Conservation (phyloP, 768 basidiomycete species). For the Russula vinacea region DNA sequence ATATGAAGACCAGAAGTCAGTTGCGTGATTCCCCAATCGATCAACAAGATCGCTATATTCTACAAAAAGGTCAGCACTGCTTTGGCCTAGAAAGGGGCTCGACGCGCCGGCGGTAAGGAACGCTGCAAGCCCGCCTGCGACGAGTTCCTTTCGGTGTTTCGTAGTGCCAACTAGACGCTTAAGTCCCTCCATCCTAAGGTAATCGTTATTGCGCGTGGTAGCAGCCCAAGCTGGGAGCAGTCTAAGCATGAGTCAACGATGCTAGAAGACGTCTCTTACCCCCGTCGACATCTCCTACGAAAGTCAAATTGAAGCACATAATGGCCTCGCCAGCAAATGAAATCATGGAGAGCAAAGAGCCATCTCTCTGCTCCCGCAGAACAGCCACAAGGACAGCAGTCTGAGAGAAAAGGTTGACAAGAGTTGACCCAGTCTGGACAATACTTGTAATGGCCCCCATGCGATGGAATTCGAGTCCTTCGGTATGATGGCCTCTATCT, state of each 20-base stretch:
- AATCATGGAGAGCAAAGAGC: slow-evolving; percentile 54
- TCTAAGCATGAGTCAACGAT: background rate
- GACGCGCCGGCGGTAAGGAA: slow-evolving; percentile 47
- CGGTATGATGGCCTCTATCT: slow-evolving; percentile 54
- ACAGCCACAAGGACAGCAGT: slow-evolving; percentile 57
- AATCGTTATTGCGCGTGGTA: slow-evolving; percentile 61
- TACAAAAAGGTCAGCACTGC: background rate
- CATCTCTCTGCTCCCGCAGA: slow-evolving; percentile 62
- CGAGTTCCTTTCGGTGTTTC: slow-evolving; percentile 67
- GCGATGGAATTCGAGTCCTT: slow-evolving; percentile 46
- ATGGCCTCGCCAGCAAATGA: slow-evolving; percentile 53
- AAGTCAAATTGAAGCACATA: slow-evolving; percentile 36
- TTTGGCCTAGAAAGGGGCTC: background rate
- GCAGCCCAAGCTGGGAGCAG: slow-evolving; percentile 61
- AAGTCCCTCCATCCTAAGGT: slow-evolving; percentile 60
- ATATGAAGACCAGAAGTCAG: slow-evolving; percentile 19
- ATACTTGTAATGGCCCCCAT: slow-evolving; percentile 54
- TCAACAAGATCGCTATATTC: slow-evolving; percentile 24
- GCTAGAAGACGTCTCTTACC: slow-evolving; percentile 1
- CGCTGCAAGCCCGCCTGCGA: slow-evolving; percentile 59
- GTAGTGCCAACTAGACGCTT: slow-evolving; percentile 52
- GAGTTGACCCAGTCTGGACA: slow-evolving; percentile 43
- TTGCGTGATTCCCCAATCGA: slow-evolving; percentile 22
- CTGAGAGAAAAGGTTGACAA: slow-evolving; percentile 55
- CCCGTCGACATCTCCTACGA: background rate